Evolutionary conservation across 352 stramenopile genomes (phyloP).

Genomic region (Plasmopara muralis): DNA sequence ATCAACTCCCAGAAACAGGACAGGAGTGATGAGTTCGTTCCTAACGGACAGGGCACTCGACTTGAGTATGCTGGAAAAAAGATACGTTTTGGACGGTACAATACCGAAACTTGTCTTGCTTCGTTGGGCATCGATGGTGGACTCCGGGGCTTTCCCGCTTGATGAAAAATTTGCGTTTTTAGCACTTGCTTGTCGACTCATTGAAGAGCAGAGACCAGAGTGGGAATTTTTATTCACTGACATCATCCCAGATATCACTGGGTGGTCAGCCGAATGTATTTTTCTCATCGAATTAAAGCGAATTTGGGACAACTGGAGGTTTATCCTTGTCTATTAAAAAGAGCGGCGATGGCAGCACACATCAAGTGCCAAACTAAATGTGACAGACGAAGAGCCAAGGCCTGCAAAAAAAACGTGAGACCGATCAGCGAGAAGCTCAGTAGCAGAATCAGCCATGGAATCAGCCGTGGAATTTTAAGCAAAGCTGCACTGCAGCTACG

Average conservation of each 20-base stretch:
- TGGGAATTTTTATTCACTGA: slow-evolving; percentile 22
- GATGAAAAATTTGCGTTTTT: slow-evolving; percentile 12
- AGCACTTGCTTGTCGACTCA: slow-evolving; percentile 7
- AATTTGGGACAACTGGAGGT: slow-evolving; percentile 1
- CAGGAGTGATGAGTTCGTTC: slow-evolving; percentile 6
- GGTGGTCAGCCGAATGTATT: not conserved
- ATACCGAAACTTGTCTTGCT: slow-evolving; percentile 4
- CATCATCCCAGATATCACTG: slow-evolving; percentile 9
- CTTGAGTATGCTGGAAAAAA: slow-evolving; percentile 17
- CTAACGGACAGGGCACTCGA: slow-evolving; percentile 4
- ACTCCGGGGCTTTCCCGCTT: slow-evolving; percentile 14
- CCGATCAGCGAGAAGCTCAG: not conserved
- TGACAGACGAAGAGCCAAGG: not conserved
- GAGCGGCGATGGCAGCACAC: not conserved
- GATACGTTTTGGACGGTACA: slow-evolving; percentile 23
- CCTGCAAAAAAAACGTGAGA: slow-evolving; percentile 9
- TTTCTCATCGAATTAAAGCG: slow-evolving; percentile 13
- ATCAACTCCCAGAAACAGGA: slow-evolving; percentile 14
- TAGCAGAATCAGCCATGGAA: no score
- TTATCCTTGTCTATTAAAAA: not conserved
- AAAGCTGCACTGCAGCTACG: not conserved
- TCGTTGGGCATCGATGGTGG: slow-evolving; percentile 1
- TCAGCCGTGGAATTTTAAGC: not conserved
- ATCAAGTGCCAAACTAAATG: not conserved
- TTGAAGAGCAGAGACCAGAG: slow-evolving; percentile 17